A percentile compares a stretch with the other conserved stretches of the same genome.
These are phyloP conservation scores for Talaromyces funiculosus DNA, from an alignment of 2,329 filamentous ascomycete genomes.

Conservation along the genomic window DNA sequence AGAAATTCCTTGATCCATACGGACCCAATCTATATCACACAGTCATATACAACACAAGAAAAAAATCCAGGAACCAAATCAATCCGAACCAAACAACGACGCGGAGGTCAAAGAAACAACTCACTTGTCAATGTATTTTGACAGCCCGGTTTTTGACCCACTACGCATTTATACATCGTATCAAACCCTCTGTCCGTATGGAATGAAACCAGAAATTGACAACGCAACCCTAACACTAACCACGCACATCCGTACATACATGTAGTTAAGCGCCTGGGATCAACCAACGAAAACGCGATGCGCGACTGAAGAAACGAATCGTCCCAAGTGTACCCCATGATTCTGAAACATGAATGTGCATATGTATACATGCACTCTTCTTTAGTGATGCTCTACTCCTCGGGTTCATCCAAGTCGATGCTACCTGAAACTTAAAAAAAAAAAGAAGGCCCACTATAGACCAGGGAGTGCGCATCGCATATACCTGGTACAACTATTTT, in stretches of 20 bases:
- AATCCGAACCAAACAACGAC: not conserved
- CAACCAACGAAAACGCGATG: not conserved
- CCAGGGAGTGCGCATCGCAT: not conserved
- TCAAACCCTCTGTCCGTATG: not conserved
- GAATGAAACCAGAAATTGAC: not conserved
- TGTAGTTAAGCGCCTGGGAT: not conserved
- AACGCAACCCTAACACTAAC: not conserved
- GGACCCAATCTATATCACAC: not conserved
- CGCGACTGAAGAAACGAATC: not conserved
- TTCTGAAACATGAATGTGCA: not conserved
- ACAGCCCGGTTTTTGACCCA: not conserved
- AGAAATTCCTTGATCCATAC: not conserved
- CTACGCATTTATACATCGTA: not conserved
- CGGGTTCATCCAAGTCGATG: not conserved
- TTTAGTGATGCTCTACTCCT: not conserved
- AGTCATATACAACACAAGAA: not conserved
- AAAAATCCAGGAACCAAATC: slow-evolving; percentile 2
- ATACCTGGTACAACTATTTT: not conserved
- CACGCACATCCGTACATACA: not conserved
- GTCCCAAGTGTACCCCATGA: not conserved
- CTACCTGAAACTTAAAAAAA: not conserved
- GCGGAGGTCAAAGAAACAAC: not conserved
- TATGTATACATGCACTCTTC: not conserved
- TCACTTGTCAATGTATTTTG: not conserved
- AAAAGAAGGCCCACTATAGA: not conserved